Evolutionary conservation across 805 yeast species (phyloP).

Genomic region (Blastobotrys parvus): DNA sequence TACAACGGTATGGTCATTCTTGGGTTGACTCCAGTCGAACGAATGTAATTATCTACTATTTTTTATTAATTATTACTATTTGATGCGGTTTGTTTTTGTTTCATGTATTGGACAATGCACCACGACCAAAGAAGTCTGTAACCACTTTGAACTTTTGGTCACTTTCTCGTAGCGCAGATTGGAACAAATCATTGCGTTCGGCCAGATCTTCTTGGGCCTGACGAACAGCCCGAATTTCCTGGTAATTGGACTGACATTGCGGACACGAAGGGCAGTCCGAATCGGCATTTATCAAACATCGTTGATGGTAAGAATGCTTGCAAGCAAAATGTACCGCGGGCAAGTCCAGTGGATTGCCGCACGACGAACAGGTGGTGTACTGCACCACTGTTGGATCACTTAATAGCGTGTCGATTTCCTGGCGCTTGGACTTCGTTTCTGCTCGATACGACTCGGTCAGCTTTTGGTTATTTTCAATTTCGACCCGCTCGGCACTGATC

Average conservation of each 20-base stretch:
- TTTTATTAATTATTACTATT: neutral
- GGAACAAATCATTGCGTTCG: slow-evolving; percentile 56
- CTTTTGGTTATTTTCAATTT: slow-evolving; percentile 58
- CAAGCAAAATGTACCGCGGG: slow-evolving; percentile 84
- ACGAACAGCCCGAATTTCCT: slow-evolving; percentile 51
- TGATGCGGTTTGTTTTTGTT: neutral
- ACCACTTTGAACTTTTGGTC: slow-evolving; percentile 65
- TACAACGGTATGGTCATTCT: slow-evolving; percentile 81
- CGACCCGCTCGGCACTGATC: slow-evolving; percentile 50
- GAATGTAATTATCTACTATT: slow-evolving; percentile 54
- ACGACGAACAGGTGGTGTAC: slow-evolving; percentile 55
- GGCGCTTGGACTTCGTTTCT: slow-evolving; percentile 52
- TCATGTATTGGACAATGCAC: slow-evolving; percentile 36
- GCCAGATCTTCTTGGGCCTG: slow-evolving; percentile 53
- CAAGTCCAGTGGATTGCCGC: slow-evolving; percentile 56
- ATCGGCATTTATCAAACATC: slow-evolving; percentile 45
- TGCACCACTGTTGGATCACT: slow-evolving; percentile 47
- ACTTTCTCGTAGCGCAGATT: slow-evolving; percentile 41
- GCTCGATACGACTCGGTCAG: slow-evolving; percentile 57
- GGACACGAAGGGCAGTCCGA: slow-evolving; percentile 50
- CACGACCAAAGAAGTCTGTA: slow-evolving; percentile 78
- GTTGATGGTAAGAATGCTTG: slow-evolving; percentile 75
- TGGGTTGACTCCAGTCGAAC: slow-evolving; percentile 96
- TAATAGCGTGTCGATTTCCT: slow-evolving; percentile 44
- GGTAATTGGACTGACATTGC: slow-evolving; percentile 61